A percentile compares a stretch with the other conserved stretches of the same genome.
Conservation (phyloP, 805 yeast genomes). For the Sugiyamaella chiloensis region DNA sequence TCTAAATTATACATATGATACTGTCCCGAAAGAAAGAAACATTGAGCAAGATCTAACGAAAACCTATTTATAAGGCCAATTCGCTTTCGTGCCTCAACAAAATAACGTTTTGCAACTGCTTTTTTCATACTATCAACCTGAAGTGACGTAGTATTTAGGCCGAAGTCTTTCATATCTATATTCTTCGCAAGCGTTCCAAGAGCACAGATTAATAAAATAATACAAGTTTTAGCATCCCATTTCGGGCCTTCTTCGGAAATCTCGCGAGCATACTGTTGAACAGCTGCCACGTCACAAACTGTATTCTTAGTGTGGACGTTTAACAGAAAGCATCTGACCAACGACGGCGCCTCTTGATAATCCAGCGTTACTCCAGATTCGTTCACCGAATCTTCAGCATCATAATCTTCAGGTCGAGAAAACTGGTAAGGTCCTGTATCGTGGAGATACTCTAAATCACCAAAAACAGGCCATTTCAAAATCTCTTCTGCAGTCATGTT, state of each 20-base stretch:
- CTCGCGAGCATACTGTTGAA: constrained; percentile 16
- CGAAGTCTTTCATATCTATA: constrained; percentile 12
- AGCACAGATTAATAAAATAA: constrained; percentile 16
- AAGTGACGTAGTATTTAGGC: constrained; percentile 9
- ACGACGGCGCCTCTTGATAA: constrained; percentile 16
- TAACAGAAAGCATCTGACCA: constrained; percentile 13
- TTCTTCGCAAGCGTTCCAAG: constrained; percentile 16
- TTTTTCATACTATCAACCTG: constrained; percentile 9
- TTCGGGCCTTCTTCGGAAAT: constrained; percentile 16
- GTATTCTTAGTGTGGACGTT: constrained; percentile 21
- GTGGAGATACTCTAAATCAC: constrained; percentile 10
- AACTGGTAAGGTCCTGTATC: constrained; percentile 2
- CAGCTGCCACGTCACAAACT: constrained; percentile 18
- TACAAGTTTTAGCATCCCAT: constrained; percentile 18
- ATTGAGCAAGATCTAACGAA: constrained; percentile 18
- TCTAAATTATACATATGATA: constrained; percentile 20
- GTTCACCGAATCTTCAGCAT: constrained; percentile 10
- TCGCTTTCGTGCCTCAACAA: constrained; percentile 20
- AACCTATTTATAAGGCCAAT: constrained; percentile 15
- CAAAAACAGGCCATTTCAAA: constrained; percentile 18
- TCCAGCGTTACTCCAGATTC: constrained; percentile 6
- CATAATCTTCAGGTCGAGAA: constrained; percentile 10
- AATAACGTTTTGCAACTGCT: constrained; percentile 16
- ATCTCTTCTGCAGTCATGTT: constrained; percentile 17
- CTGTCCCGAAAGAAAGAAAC: constrained; percentile 18